Base-by-base conservation (phyloP, 805 yeast genomes). In the Allodekkera sacchari region DNA sequence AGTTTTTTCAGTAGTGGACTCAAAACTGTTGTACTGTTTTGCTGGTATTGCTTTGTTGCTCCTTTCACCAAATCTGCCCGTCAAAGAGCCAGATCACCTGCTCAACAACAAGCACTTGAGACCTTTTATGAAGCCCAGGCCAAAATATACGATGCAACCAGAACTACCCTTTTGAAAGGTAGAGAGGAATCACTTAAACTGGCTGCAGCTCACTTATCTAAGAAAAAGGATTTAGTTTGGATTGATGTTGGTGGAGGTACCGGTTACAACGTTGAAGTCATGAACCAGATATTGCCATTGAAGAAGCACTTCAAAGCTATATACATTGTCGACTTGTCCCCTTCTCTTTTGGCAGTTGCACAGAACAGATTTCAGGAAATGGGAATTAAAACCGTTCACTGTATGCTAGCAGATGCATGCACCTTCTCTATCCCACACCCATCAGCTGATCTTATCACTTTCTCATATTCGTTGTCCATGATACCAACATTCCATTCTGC, bases 241-340 rank as follows among this genome's bases (percentile, higher is more conserved):
- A 64, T 80, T 30, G 88, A 80, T 50, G 70, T 83, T 47, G 94
- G 94, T 31, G 94, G 94, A 20, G 94, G 94, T 16, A 83, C 94
- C 5, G 94, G 94, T 29, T 66, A 75, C 55, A 83, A 83, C 57
- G 77, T 83, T 45, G 92, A 83, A 55, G 66, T 68, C 45, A 83
- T 83, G 94, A 63, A 78, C 50, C 50, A 61, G 26, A 57, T 74
- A 28, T 57, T 69, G 30, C 64, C 74, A 10, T 53, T 77, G 26
- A 42, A 59, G 18, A 48, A 53, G 17, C 56, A 63, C 41, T 83
- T 83, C 55, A 67, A 70, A 42, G 80, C 80, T 10, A 67, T 83
- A 30, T 80, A 79, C 47, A 64, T 83, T 34, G 74, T 83, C 29
- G 94, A 83, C 51, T 63, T 83, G 36, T 79, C 88, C 1, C 83